phyloP scores from a whole-genome alignment of 2,329 filamentous ascomycete genomes.

The Sclerotinia nivalis region DNA sequence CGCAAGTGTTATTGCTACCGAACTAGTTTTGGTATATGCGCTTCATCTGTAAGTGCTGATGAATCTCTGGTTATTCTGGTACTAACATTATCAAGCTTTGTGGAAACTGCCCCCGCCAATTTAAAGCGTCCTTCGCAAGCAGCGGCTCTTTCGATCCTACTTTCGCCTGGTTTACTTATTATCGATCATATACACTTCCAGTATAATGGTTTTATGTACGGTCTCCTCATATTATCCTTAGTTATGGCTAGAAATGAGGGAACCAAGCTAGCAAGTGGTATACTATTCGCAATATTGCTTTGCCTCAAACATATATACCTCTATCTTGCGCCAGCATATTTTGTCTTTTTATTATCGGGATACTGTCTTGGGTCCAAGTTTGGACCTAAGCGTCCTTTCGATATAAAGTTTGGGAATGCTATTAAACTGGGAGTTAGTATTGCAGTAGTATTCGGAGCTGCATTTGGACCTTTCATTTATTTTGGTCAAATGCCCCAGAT shows the following conservation, averaged over 20 bases:
- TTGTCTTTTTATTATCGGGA: constrained; percentile 83
- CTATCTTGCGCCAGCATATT: constrained; percentile 93
- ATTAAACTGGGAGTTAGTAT: constrained; percentile 80
- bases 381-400: constrained; percentile 65
- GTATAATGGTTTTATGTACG: constrained; percentile 97
- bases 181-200: constrained; percentile 99
- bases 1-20: constrained; percentile 80
- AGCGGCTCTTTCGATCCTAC: constrained; percentile 81
- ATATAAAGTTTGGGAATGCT: constrained; percentile 74
- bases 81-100: constrained; percentile 56
- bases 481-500: constrained; percentile 84
- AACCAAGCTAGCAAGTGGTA: constrained; percentile 73
- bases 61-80: not conserved
- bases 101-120: constrained; percentile 65
- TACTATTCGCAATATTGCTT: constrained; percentile 80
- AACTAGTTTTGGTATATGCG: constrained; percentile 80
- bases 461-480: constrained; percentile 84
- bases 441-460: constrained; percentile 68
- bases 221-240: constrained; percentile 82
- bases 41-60: constrained; percentile 63
- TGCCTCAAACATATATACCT: constrained; percentile 99
- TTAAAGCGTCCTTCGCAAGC: constrained; percentile 80
- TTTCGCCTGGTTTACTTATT: constrained; percentile 90
- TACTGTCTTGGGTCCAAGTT: constrained; percentile 83
- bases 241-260: constrained; percentile 76